A percentile compares a stretch with the other conserved stretches of the same genome.
Conservation (phyloP, 2,329 filamentous ascomycete species). For the Alternaria sp. region DNA sequence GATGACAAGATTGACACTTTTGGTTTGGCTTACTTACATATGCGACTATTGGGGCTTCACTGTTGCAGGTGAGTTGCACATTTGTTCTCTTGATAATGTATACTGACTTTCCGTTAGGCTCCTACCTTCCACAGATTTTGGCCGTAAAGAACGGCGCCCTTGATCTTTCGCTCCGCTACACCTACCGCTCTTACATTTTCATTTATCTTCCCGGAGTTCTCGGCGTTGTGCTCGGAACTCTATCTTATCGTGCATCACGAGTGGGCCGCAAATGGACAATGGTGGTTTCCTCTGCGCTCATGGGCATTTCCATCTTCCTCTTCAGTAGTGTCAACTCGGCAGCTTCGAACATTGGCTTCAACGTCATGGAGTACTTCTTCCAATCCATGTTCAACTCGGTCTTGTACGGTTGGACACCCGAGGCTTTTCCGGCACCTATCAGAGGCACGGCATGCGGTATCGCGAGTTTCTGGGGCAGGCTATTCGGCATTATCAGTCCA, state of each 20-base stretch:
- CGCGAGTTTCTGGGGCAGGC: constrained; percentile 66
- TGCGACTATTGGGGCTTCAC: constrained; percentile 63
- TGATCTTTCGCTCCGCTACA: constrained; percentile 56
- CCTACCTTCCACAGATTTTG: constrained; percentile 61
- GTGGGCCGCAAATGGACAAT: constrained; percentile 59
- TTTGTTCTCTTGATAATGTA: neutral
- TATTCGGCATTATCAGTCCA: constrained; percentile 67
- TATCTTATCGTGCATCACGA: constrained; percentile 57
- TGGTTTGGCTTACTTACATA: constrained; percentile 62
- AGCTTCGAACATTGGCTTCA: constrained; percentile 59
- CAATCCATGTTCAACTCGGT: constrained; percentile 63
- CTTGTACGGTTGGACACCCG: constrained; percentile 62
- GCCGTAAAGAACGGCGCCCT: constrained; percentile 61
- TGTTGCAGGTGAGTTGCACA: constrained; percentile 50
- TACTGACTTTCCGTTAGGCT: constrained; percentile 42
- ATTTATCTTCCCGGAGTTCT: constrained; percentile 64
- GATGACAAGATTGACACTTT: constrained; percentile 57
- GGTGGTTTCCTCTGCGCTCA: constrained; percentile 54
- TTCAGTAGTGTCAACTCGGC: constrained; percentile 57
- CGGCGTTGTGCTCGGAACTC: constrained; percentile 60
- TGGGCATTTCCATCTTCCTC: constrained; percentile 57
- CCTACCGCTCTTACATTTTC: constrained; percentile 64
- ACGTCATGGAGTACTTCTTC: constrained; percentile 64
- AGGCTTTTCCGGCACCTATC: constrained; percentile 62
- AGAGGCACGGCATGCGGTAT: constrained; percentile 64